Base-by-base conservation (phyloP, 495 filamentous ascomycete genomes). In the Podospora tetraspora region DNA sequence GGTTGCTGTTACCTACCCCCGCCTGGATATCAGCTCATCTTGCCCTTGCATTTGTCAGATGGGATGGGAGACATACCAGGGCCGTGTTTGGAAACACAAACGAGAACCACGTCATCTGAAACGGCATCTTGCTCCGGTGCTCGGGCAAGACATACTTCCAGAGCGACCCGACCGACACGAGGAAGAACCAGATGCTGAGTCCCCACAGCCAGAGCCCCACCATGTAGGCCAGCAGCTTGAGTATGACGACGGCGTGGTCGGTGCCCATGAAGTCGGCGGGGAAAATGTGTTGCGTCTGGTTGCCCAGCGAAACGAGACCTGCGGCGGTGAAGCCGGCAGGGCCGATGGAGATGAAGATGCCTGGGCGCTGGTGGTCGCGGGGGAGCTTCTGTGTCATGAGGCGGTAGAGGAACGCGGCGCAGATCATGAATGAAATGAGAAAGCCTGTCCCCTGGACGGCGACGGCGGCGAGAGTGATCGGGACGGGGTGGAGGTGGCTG, bases 351-450 rank as follows among this genome's bases (percentile, higher is more conserved):
- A 95, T 92, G 70, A 95, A 95, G 71, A 95, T 92, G 61, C 90
- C 92, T 0, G 92, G 92, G 16, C 92, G 85, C 52, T 91, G 83
- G 62, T 82, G 86, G 74, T 93, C 92, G 67, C 85, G 84, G 5
- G 92, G 92, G 0, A 96, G 84, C 76, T 96, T 96, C 71, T 95
- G 91, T 1, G 92, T 94, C 92, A 96, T 96, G 57, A 96, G 84
- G 52, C 92, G 86, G 75, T 95, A 95, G 52, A 96, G 86, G 72
- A 92, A 96, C 52, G 92, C 90, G 19, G 91, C 88, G 70, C 92
- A 92, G 30, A 95, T 88, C 91, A 94, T 94, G 69, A 94, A 82
- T 6, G 89, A 89, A 64, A 96, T 91, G 71, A 95, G 76, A 74
- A 94, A 96, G 0, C 92, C 92, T 27, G 93, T 91, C 10, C 92